A percentile compares a stretch with the other conserved stretches of the same genome.
Evolutionary conservation across 345 rosid species (phyloP).

Genomic region (Citrus inodora): DNA sequence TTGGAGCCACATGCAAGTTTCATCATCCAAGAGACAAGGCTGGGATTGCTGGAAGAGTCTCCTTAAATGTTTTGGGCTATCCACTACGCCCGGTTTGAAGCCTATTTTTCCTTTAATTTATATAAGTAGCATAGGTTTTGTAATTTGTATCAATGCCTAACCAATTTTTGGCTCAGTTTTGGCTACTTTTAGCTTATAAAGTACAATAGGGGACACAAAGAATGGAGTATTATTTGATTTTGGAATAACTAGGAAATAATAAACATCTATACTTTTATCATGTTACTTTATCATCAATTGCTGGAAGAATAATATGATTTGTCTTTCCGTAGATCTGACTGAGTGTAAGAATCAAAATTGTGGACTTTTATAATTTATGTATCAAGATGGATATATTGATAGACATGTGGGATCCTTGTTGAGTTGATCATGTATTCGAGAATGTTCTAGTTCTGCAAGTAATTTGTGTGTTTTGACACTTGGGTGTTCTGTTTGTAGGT

Average conservation of each 20-base stretch:
- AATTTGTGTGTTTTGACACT: not conserved
- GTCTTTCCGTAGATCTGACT: not conserved
- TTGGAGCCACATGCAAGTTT: constrained; percentile 99
- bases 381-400: not conserved
- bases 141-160: not conserved
- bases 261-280: not conserved
- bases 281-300: not conserved
- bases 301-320: not conserved
- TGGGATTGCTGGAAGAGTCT: constrained; percentile 85
- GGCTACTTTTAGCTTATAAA: not conserved
- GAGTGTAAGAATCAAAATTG: not conserved
- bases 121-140: not conserved
- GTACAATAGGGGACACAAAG: not conserved
- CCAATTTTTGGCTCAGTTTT: not conserved
- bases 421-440: not conserved
- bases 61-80: constrained; percentile 88
- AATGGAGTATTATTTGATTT: not conserved
- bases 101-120: constrained; percentile 11
- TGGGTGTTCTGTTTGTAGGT: not conserved
- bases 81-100: constrained; percentile 81
- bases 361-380: not conserved
- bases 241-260: not conserved
- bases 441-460: not conserved
- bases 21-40: constrained; percentile 98
- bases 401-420: not conserved